Conservation (phyloP, 345 rosid species). For the Eutrema yunnanense region DNA sequence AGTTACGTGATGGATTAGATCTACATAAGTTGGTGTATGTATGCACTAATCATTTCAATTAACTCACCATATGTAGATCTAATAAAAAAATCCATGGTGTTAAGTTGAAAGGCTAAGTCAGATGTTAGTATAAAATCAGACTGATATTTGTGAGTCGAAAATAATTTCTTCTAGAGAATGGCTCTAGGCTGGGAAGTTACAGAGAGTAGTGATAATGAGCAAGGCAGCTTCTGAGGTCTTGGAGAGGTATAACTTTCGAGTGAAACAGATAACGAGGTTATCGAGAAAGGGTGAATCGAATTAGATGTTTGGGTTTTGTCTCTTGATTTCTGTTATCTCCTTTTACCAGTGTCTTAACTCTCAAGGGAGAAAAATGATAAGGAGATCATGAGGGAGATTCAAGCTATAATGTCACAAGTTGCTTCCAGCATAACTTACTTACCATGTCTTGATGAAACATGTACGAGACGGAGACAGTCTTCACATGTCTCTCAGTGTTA, state of each 20-base stretch:
- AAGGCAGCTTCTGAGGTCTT: neutral
- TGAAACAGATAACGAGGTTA: neutral
- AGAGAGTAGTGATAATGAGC: neutral
- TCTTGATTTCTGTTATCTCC: neutral
- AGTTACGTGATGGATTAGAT: neutral
- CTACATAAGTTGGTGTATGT: neutral
- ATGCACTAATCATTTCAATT: neutral
- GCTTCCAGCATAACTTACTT: neutral
- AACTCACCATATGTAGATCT: neutral
- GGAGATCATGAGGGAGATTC: neutral
- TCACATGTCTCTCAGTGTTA: neutral
- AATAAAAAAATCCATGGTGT: too few relatives aligned
- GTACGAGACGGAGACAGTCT: neutral
- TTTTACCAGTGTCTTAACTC: neutral
- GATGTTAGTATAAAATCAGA: too few relatives aligned
- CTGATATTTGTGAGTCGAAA: too few relatives aligned
- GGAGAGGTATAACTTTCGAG: neutral
- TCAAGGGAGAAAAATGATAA: neutral
- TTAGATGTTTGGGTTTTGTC: neutral
- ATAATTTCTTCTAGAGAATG: too few relatives aligned
- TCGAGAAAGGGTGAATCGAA: neutral
- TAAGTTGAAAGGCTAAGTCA: too few relatives aligned
- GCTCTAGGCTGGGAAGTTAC: too few relatives aligned
- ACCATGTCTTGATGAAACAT: neutral
- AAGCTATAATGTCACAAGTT: neutral